These are phyloP conservation scores for Arthrobotrys pseudoclavata DNA, from an alignment of 2,329 filamentous ascomycete genomes.

Conservation along the genomic window DNA sequence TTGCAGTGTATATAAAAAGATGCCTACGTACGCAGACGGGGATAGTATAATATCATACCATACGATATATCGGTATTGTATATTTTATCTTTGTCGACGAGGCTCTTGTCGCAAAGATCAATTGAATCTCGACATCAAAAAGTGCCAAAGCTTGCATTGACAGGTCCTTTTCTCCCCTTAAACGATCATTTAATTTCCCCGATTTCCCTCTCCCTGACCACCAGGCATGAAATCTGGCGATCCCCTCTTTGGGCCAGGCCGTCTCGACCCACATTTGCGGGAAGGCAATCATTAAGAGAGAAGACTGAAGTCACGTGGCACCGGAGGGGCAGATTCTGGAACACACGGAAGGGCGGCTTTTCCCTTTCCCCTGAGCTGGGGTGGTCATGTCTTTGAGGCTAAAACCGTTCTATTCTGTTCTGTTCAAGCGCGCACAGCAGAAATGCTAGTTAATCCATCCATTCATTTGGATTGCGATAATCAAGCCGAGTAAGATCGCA, in stretches of 20 bases:
- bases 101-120: background rate
- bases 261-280: conserved; percentile 28
- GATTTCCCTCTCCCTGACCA: conserved; percentile 33
- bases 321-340: conserved; percentile 14
- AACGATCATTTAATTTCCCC: conserved; percentile 60
- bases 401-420: conserved; percentile 11
- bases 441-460: background rate
- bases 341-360: conserved; percentile 17
- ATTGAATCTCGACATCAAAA: background rate
- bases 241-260: conserved; percentile 26
- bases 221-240: conserved; percentile 44
- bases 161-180: conserved; percentile 49
- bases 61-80: background rate
- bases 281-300: conserved; percentile 31
- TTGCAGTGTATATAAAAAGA: background rate
- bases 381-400: conserved; percentile 32
- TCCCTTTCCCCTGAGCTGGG: conserved; percentile 28
- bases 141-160: conserved; percentile 22
- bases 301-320: conserved; percentile 24
- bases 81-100: background rate
- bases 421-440: conserved; percentile 9
- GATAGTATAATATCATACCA: background rate
- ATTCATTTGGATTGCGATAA: background rate
- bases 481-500: background rate
- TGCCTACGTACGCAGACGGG: conserved; percentile 10